Base-by-base conservation (phyloP, 371 early-diverging fungal species). In the Mycotypha africana region DNA sequence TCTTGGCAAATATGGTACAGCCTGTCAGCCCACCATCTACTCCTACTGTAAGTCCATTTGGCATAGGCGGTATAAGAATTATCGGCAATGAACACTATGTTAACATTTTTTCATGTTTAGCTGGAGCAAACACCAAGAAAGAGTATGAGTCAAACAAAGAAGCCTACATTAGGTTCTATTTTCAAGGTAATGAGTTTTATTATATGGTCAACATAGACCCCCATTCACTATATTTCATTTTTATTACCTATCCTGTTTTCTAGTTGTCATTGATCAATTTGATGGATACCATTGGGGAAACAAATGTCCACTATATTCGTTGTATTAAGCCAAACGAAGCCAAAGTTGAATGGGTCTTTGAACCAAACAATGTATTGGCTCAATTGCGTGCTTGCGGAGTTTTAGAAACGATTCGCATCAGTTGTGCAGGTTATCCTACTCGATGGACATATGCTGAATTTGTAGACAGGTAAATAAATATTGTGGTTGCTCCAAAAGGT, bases 301-400 rank as follows among this genome's bases (percentile, higher is more conserved):
- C 98, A 42, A 87, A 95, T 52, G 92, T 93, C 14, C 93, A 92
- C 51, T 99, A 99, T 62, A 95, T 97, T 54, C 91, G 98, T 49
- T 97, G 98, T 81, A 93, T 97, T 68, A 97, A 97, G 62, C 96
- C 98, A 12, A 97, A 97, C 70, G 91, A 88, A 61, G 86, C 82
- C 45, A 97, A 97, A 67, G 77, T 74, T 2, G 81, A 95, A 15
- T 91, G 91, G 84, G 73, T 54, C 15, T 93, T 98, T 56, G 95
- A 98, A 42, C 84, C 93, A 20, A 82, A 81, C 32, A 87, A 93
- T 84, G 96, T 99, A 11, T 73, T 99, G 5, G 70, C 89, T 23
- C 99, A 99, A 72, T 65, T 99, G 39, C 85, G 95, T 44, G 99
- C 99, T 30, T 99, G 99, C 75, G 99, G 99, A 82, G 99, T 99